These are phyloP conservation scores for Musa troglodytarum DNA, from an alignment of 176 grass and related monocot genomes.

Conservation along the genomic window DNA sequence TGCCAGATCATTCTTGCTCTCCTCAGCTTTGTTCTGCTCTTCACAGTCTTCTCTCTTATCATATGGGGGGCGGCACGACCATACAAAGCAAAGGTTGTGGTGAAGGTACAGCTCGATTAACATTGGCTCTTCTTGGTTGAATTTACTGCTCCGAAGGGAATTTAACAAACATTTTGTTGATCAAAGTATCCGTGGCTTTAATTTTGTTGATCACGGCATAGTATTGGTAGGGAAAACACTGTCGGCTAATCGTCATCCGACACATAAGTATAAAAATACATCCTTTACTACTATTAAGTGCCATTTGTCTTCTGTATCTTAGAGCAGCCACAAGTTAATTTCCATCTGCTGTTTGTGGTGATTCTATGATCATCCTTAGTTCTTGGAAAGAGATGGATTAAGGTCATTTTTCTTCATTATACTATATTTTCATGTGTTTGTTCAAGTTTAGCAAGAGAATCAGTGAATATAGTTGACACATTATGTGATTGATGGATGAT, in stretches of 20 bases:
- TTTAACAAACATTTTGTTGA: too few relatives aligned
- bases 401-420: background rate
- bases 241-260: too few relatives aligned
- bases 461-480: background rate
- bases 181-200: too few relatives aligned
- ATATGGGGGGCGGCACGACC: constrained; percentile 71
- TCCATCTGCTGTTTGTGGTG: background rate
- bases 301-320: background rate
- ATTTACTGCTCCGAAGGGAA: background rate
- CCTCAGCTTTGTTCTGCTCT: constrained; percentile 36
- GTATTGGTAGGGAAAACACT: too few relatives aligned
- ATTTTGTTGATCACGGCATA: too few relatives aligned
- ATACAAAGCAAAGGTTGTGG: constrained; percentile 41
- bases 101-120: constrained; percentile 38
- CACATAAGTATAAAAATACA: too few relatives aligned
- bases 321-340: background rate
- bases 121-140: background rate
- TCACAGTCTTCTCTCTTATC: constrained; percentile 55
- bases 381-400: background rate
- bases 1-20: constrained; percentile 44
- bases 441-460: background rate
- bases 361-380: background rate
- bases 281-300: too few relatives aligned
- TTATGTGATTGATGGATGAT: background rate
- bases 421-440: background rate